phyloP scores from a whole-genome alignment of 1,284 basidiomycete genomes.

The Tylopilus orsonianus region DNA sequence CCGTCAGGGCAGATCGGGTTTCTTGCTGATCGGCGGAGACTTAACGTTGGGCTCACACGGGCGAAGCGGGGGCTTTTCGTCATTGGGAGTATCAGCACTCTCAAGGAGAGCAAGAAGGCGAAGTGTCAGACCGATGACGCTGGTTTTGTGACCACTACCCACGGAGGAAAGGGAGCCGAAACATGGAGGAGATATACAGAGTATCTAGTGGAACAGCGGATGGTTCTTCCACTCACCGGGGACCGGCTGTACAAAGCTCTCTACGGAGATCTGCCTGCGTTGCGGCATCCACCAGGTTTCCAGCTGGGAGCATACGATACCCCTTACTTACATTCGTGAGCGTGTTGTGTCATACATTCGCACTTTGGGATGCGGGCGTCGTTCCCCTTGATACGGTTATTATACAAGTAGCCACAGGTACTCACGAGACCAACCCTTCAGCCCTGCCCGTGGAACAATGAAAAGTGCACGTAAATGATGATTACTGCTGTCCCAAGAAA shows the following conservation, averaged over 20 bases:
- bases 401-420: conserved; percentile 5
- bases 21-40: conserved; percentile 80
- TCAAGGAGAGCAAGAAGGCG: conserved; percentile 47
- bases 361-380: conserved; percentile 2
- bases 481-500: neutral
- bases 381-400: neutral
- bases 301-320: conserved; percentile 9
- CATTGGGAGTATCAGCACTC: conserved; percentile 73
- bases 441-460: conserved; percentile 17
- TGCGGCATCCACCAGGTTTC: conserved; percentile 6
- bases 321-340: conserved; percentile 20
- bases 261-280: conserved; percentile 43
- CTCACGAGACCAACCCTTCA: conserved; percentile 8
- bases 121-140: conserved; percentile 18
- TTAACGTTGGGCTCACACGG: conserved; percentile 88
- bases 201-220: conserved; percentile 48
- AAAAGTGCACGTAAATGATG: conserved; percentile 13
- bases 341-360: neutral
- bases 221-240: conserved; percentile 53
- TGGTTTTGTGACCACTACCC: conserved; percentile 11
- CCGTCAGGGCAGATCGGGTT: conserved; percentile 77
- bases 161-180: conserved; percentile 47
- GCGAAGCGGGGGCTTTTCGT: conserved; percentile 84
- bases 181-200: conserved; percentile 62
- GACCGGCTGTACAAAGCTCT: conserved; percentile 44